Conservation (phyloP, 2,329 filamentous ascomycete genomes). For the Chaetomium sp. region DNA sequence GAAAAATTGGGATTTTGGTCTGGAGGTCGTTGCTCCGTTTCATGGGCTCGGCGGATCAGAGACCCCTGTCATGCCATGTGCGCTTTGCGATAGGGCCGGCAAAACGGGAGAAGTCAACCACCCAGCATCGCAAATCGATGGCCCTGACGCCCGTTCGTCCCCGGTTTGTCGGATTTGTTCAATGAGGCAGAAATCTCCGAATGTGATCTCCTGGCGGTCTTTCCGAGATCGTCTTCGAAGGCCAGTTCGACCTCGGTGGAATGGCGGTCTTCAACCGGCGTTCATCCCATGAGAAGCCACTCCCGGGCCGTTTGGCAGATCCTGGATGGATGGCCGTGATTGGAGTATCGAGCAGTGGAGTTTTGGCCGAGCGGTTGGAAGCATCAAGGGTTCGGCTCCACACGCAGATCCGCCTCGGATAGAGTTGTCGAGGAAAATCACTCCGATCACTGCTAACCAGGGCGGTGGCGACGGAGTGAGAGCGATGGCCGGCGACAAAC, state of each 20-base stretch:
- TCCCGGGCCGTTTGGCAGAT: slow-evolving; percentile 18
- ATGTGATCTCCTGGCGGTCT: background rate
- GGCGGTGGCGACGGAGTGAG: background rate
- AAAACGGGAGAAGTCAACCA: slow-evolving; percentile 23
- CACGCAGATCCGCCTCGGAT: slow-evolving; percentile 10
- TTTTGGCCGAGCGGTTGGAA: slow-evolving; percentile 7
- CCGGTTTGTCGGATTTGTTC: slow-evolving; percentile 15
- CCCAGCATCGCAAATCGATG: slow-evolving; percentile 10
- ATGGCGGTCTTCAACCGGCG: background rate
- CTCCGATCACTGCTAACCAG: background rate
- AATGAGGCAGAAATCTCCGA: background rate
- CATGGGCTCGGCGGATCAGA: slow-evolving; percentile 10
- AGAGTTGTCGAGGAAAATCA: slow-evolving; percentile 6
- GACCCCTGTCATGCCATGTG: slow-evolving; percentile 30
- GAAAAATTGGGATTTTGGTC: background rate
- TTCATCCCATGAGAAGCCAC: slow-evolving; percentile 1
- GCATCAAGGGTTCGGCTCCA: background rate
- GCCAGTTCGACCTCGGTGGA: background rate
- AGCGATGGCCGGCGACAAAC: background rate
- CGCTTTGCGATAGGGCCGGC: slow-evolving; percentile 28
- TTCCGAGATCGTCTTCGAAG: background rate
- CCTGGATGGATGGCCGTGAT: background rate
- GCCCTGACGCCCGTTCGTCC: background rate
- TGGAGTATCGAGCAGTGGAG: slow-evolving; percentile 12
- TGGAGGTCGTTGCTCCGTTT: slow-evolving; percentile 16